Base-by-base conservation (phyloP, 345 rosid species). In the Corymbia maculata region DNA sequence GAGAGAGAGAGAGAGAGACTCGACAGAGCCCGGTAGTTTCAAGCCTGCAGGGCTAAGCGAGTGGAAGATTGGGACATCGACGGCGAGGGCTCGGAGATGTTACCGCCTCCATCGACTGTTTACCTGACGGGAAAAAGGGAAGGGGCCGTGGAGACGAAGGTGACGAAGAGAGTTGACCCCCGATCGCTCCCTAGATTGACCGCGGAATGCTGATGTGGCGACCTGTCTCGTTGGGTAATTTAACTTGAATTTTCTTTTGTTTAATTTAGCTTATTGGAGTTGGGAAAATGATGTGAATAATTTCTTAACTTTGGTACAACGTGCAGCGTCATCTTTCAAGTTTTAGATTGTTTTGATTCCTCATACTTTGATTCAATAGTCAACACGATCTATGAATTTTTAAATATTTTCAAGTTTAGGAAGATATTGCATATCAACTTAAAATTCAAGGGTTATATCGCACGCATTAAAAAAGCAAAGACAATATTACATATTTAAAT, bases 291-390 rank as follows among this genome's bases (percentile, higher is more conserved):
- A 68, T 1, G 0, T 2, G 5, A 70, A 4, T 32, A 32, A 32
- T 32, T 4, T 17, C 5, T 32, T 0, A 70, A 32, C 0, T 16
- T 32, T 32, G 1, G 0, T 32, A 1, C 1, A 8, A 32, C 3
- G 9, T 32, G 6, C 0, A 66, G 30, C 8, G 1, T 4, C 12
- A 22, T 6, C 2, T 1, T 0, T 21, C 9, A 55, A 55, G 4
- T 55, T 53, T 53, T 6, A 36, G 42, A 36, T 36, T 36, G 42
- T 36, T 36, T 36, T 4, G 42, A 36, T 0, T 21, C 11, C 4
- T 13, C 13, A 0, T 26, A 59, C 2, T 61, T 61, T 5, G 2
- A 0, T 2, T 4, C 42, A 36, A 36, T 36, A 36, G 2, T 36
- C 4, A 36, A 36, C 4, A 36, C 4, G 42, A 0, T 61, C 0